These are phyloP conservation scores for Penicillium psychrosexuale DNA, from an alignment of 2,329 filamentous ascomycete genomes.

Conservation along the genomic window DNA sequence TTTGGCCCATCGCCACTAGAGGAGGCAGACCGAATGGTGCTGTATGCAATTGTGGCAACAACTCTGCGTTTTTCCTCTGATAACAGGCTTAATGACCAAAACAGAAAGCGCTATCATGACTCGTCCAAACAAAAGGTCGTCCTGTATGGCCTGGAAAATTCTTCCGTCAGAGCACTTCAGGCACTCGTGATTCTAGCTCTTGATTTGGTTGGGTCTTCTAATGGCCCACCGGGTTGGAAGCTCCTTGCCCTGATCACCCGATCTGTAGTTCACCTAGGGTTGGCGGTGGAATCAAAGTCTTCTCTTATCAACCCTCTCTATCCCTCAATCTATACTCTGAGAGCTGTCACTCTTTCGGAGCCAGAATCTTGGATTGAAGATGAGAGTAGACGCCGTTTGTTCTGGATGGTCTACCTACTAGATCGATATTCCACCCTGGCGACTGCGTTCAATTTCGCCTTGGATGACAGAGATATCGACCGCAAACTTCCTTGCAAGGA, in stretches of 20 bases:
- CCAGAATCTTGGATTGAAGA: conserved; percentile 85
- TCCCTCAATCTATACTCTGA: conserved; percentile 82
- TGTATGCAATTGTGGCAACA: conserved; percentile 86
- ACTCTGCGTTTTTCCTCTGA: conserved; percentile 82
- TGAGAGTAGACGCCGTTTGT: conserved; percentile 76
- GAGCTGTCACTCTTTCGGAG: conserved; percentile 80
- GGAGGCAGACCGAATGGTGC: conserved; percentile 75
- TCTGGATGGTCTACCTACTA: conserved; percentile 92
- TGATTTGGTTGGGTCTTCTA: conserved; percentile 80
- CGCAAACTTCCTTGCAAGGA: conserved; percentile 82
- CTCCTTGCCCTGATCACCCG: conserved; percentile 83
- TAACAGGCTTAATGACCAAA: conserved; percentile 67
- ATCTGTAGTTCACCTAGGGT: conserved; percentile 80
- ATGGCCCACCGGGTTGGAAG: conserved; percentile 90
- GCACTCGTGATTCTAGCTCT: conserved; percentile 82
- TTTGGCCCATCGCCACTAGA: conserved; percentile 75
- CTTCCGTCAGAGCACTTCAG: conserved; percentile 82
- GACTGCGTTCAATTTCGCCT: conserved; percentile 86
- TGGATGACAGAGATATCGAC: conserved; percentile 87
- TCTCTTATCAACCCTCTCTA: conserved; percentile 73
- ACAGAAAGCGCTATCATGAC: conserved; percentile 71
- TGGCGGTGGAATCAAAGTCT: conserved; percentile 79
- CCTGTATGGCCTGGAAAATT: conserved; percentile 83
- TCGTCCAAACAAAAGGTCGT: conserved; percentile 82
- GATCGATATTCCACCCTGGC: conserved; percentile 88